Percentiles rank a stretch among this genome's conserved stretches.
These are phyloP conservation scores for Saraca asoca DNA, from an alignment of 331 rosid species.

Conservation along the genomic window DNA sequence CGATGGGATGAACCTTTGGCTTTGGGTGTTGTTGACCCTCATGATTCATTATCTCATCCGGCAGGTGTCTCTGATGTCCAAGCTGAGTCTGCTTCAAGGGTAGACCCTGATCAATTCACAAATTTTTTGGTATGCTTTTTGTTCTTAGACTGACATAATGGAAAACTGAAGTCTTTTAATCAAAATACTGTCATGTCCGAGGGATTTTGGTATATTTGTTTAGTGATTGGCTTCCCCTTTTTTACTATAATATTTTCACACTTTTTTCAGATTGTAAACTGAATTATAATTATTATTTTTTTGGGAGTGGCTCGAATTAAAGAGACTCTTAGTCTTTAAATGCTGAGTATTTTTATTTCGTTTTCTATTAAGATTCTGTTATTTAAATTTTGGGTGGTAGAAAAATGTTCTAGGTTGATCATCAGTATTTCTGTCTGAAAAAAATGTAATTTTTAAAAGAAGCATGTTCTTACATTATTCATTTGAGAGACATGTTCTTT, in stretches of 20 bases:
- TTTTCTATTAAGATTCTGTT: not conserved
- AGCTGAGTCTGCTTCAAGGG: constrained; percentile 74
- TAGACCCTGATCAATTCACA: constrained; percentile 91
- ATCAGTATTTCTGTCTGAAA: not conserved
- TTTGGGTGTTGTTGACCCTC: constrained; percentile 90
- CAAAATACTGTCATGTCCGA: not conserved
- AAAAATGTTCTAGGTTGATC: constrained; percentile 7
- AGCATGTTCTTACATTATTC: not conserved
- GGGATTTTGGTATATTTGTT: constrained; percentile 20
- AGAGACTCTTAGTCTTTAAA: not conserved
- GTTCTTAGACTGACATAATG: constrained; percentile 21
- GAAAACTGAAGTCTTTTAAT: constrained; percentile 21
- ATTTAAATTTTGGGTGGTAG: not conserved
- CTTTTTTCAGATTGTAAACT: not conserved
- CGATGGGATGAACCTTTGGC: constrained; percentile 88
- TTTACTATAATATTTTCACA: not conserved
- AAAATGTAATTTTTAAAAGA: not conserved
- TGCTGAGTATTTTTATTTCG: too few relatives aligned
- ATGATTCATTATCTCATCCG: constrained; percentile 98
- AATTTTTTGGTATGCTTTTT: constrained; percentile 69
- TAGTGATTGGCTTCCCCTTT: constrained; percentile 3
- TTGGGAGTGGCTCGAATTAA: not conserved
- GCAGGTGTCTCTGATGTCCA: constrained; percentile 96
- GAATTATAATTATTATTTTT: not conserved
- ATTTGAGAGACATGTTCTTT: not conserved